Evolutionary conservation across 805 yeast genomes (phyloP), one percentile per base, ranked within the genome.

Genomic region (Wickerhamomyces mucosus): DNA sequence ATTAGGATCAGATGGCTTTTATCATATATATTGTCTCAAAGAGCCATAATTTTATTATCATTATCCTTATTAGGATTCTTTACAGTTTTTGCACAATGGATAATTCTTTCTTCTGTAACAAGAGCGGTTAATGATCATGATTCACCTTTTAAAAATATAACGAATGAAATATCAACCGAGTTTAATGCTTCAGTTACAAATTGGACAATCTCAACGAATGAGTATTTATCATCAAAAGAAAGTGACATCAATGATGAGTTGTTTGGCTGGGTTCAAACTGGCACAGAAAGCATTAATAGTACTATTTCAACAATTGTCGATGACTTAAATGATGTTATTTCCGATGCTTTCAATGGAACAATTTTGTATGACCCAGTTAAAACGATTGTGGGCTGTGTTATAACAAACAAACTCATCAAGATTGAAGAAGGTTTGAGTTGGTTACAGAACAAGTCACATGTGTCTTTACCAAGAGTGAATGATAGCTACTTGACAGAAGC

Each of bases 361-460:
- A 69, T 80, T 1, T 56, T 89, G 9, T 70, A 75, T 28, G 50
- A 51, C 2, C 81, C 94, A 0, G 63, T 85, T 28, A 64, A 67
- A 18, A 66, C 78, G 0, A 73, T 85, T 0, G 80, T 88, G 4
- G 74, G 77, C 20, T 89, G 98, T 58, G 72, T 83, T 3, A 62
- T 92, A 23, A 89, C 83, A 13, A 63, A 78, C 29, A 92, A 89
- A 45, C 52, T 89, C 6, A 63, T 63, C 11, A 63, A 67, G 15
- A 60, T 85, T 3, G 81, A 81, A 40, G 49, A 69, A 19, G 97
- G 94, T 0, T 55, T 88, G 33, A 68, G 76, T 2, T 92, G 96
- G 96, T 58, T 86, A 2, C 63, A 78, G 42, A 59, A 77, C 21
- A 62, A 81, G 39, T 63, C 86, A 3, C 62, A 72, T 12, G 55